Base-by-base conservation (phyloP, 768 basidiomycete genomes). In the Sporobolomyces roseus region DNA sequence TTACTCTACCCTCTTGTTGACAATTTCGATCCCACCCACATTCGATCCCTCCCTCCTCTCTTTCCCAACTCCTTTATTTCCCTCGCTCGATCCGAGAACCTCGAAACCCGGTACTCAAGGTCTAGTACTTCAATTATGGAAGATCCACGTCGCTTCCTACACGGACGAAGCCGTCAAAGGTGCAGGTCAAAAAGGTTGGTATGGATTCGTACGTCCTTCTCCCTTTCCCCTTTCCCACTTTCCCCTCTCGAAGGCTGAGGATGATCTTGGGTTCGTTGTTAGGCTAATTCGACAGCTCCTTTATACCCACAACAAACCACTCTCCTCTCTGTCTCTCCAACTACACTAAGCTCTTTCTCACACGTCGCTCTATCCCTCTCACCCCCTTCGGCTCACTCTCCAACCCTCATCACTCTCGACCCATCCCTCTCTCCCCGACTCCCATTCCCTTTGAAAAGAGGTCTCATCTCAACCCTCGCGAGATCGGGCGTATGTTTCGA, bases 401-500 rank as follows among this genome's bases (percentile, higher is more conserved):
- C 89, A 0, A 90, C 91, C 75, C 84, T 93, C 65, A 89, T 93
- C 63, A 82, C 87, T 0, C 81, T 92, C 33, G 90, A 90, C 10
- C 82, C 92, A 23, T 88, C 88, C 46, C 54, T 71, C 0, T 82
- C 86, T 0, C 88, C 90, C 0, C 85, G 90, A 17, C 83, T 90
- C 2, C 86, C 89, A 1, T 93, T 88, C 76, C 83, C 88, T 72
- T 82, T 93, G 75, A 91, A 89, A 75, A 90, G 91, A 75, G 91
- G 91, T 0, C 81, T 91, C 53, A 83, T 92, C 36, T 85, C 89
- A 50, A 87, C 88, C 0, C 89, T 91, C 1, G 81, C 90, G 30
- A 87, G 86, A 72, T 89, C 90, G 69, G 91, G 91, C 13, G 87
- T 87, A 0, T 87, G 86, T 0, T 91, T 93, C 74, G 91, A 92